Percentiles rank a stretch among this genome's conserved stretches.
phyloP scores from a whole-genome alignment of 805 yeast species.

The Saccharomycopsis oosterbeekiorum region DNA sequence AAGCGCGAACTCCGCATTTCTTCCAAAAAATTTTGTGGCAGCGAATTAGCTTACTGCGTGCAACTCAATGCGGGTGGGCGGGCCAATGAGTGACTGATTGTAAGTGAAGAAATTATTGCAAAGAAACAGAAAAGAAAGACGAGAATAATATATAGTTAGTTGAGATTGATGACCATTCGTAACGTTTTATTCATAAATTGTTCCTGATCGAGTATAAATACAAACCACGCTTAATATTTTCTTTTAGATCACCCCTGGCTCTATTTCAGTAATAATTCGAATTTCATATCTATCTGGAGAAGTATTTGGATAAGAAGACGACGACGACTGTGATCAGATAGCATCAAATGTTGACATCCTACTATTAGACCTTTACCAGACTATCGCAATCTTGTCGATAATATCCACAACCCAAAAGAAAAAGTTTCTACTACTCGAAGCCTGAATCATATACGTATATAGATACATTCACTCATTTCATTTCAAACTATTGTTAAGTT shows the following conservation, averaged over 20 bases:
- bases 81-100: neutral
- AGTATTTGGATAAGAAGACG: neutral
- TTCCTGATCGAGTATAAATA: neutral
- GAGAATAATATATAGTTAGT: neutral
- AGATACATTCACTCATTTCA: neutral
- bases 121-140: neutral
- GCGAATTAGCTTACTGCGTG: neutral
- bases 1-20: constrained; percentile 2
- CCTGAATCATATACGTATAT: too few relatives aligned
- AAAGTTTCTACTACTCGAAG: too few relatives aligned
- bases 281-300: neutral
- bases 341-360: neutral
- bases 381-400: too few relatives aligned
- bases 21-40: neutral
- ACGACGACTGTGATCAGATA: too few relatives aligned
- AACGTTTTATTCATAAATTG: neutral
- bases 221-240: too few relatives aligned
- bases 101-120: neutral
- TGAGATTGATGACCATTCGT: neutral
- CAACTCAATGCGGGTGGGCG: neutral
- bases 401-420: too few relatives aligned
- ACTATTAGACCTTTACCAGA: neutral
- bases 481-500: too few relatives aligned
- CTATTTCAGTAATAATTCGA: neutral
- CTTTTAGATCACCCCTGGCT: neutral